These are phyloP conservation scores for Neurospora sp. DNA, from an alignment of 495 filamentous ascomycete genomes.

Conservation along the genomic window DNA sequence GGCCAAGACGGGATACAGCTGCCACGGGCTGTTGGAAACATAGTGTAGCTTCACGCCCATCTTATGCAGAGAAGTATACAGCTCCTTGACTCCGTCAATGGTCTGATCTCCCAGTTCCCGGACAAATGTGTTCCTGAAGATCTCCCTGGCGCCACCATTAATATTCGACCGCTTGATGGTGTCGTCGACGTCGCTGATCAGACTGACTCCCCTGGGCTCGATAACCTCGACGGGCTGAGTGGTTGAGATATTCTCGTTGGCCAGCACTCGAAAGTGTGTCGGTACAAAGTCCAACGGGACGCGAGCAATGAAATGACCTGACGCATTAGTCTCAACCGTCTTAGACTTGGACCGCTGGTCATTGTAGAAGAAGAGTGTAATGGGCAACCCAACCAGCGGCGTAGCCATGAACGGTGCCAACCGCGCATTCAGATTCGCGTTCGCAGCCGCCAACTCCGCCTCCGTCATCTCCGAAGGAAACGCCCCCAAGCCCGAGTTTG, in stretches of 20 bases:
- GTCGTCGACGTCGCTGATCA: constrained; percentile 98
- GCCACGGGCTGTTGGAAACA: constrained; percentile 92
- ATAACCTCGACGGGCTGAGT: constrained; percentile 65
- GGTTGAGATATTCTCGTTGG: constrained; percentile 73
- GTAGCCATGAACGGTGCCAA: constrained; percentile 82
- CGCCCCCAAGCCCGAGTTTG: constrained; percentile 26
- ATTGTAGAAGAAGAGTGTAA: constrained; percentile 92
- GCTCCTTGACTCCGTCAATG: constrained; percentile 76
- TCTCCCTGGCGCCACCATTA: constrained; percentile 72
- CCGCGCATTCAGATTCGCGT: constrained; percentile 75
- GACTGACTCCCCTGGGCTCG: constrained; percentile 70
- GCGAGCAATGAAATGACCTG: constrained; percentile 74
- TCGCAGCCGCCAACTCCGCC: constrained; percentile 66
- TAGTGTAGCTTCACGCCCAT: constrained; percentile 84
- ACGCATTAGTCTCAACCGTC: constrained; percentile 69
- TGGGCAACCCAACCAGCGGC: constrained; percentile 57
- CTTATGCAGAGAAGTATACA: constrained; percentile 68
- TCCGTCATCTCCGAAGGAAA: constrained; percentile 49
- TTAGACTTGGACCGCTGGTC: constrained; percentile 64
- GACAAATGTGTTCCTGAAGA: constrained; percentile 91
- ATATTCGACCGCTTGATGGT: constrained; percentile 96
- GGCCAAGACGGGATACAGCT: constrained; percentile 80
- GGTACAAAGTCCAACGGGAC: constrained; percentile 81
- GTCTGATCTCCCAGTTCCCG: constrained; percentile 72
- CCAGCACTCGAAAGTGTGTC: constrained; percentile 77